Base-by-base conservation (phyloP, 371 early-diverging fungal species). In the Zancudomyces culisetae region DNA sequence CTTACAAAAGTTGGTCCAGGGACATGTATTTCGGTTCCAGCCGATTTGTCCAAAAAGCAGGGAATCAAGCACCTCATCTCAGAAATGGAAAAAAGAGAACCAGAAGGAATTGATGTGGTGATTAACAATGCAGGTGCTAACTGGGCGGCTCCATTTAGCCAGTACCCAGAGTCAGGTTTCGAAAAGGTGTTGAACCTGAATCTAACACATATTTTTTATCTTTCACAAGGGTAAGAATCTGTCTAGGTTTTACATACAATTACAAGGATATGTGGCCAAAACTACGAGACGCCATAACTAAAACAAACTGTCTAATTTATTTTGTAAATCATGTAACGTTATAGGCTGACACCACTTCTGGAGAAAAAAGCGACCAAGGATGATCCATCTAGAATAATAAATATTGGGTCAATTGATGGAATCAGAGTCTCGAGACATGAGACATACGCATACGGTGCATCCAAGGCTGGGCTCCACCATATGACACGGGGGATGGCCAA, bases 121-220 rank as follows among this genome's bases (percentile, higher is more conserved):
- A 72, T 91, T 27, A 90, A 91, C 63, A 90, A 90, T 62, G 76
- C 83, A 19, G 86, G 86, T 1, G 85, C 83, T 40, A 84, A 75
- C n/a, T 84, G 82, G 80, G 80, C 74, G 30, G 76, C 71, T 13
- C 59, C 72, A 27, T 12, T 43, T 83, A 2, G 79, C 72, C 40
- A 55, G 27, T 85, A 82, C 53, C 80, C 83, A 1, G 81, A 83
- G 45, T 55, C 53, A 1, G 83, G 82, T 13, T 85, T 79, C 56
- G 65, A 71, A 59, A 87, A 87, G 61, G 74, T 87, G 41, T 76
- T 95, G 76, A 85, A 81, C 43, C 70, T 95, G 45, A 93, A 94
- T 61, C 71, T 91, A 21, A 86, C 83, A 68, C 73, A 81, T 40
- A 68, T 85, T 42, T 94, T 90, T 54, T 79, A 77, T 12, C 70